Percentiles rank a stretch among this genome's conserved stretches.
Evolutionary conservation across 1,139 yeast species (phyloP).

Genomic region (Spathaspora sp.): DNA sequence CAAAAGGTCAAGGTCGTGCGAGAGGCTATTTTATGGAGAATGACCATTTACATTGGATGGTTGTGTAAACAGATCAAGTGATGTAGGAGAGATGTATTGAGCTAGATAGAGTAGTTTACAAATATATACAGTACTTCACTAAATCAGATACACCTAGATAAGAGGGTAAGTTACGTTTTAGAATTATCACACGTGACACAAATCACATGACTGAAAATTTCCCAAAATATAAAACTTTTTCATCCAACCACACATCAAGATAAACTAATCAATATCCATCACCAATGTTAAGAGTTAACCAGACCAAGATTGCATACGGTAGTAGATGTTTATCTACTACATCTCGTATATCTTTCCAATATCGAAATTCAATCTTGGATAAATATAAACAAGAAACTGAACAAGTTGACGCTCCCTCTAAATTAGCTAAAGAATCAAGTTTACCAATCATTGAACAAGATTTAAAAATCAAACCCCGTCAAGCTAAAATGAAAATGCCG

Average conservation of each 20-base stretch:
- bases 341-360: constrained; percentile 11
- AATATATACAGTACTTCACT: too few relatives aligned
- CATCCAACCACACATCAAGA: background rate
- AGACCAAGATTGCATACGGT: background rate
- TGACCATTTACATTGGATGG: background rate
- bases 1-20: background rate
- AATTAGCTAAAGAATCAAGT: constrained; percentile 48
- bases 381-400: constrained; percentile 22
- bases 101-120: too few relatives aligned
- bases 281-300: background rate
- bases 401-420: constrained; percentile 35
- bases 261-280: background rate
- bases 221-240: background rate
- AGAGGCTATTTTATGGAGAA: background rate
- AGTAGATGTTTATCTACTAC: background rate
- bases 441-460: constrained; percentile 48
- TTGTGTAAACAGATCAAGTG: background rate
- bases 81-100: too few relatives aligned
- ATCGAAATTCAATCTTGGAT: constrained; percentile 17
- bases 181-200: background rate
- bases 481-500: constrained; percentile 45
- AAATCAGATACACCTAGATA: too few relatives aligned
- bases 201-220: background rate
- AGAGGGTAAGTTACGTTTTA: too few relatives aligned
- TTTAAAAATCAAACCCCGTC: constrained; percentile 39